Conservation (phyloP, 805 yeast genomes). For the Myxozyma kluyveri region DNA sequence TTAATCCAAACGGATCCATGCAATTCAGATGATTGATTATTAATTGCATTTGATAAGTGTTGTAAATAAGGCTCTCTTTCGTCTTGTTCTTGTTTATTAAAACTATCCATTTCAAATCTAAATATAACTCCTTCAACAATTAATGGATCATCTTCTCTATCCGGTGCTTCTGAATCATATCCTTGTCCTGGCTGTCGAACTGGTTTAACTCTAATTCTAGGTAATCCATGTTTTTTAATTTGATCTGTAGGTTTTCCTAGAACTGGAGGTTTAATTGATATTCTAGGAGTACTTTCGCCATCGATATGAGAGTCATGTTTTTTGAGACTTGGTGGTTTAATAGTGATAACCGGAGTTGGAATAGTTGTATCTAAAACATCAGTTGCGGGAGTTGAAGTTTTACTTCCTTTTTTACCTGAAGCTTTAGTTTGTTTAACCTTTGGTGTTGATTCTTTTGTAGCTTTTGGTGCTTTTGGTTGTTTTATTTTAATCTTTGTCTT, state of each 20-base stretch:
- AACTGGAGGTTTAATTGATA: slow-evolving; percentile 26
- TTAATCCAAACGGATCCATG: slow-evolving; percentile 67
- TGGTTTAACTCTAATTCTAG: slow-evolving; percentile 55
- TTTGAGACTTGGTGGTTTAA: neutral
- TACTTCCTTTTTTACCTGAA: neutral
- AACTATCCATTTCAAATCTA: slow-evolving; percentile 41
- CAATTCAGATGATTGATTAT: slow-evolving; percentile 51
- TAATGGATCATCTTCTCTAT: slow-evolving; percentile 89
- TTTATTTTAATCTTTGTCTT: slow-evolving; percentile 18
- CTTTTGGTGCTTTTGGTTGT: slow-evolving; percentile 18
- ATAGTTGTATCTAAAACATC: neutral
- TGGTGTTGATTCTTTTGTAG: neutral
- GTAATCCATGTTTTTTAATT: slow-evolving; percentile 31
- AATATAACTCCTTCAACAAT: slow-evolving; percentile 82
- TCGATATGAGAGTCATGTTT: neutral
- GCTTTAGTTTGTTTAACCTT: neutral
- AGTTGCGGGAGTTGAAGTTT: neutral
- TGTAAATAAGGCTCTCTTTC: slow-evolving; percentile 21
- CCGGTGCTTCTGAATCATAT: slow-evolving; percentile 95
- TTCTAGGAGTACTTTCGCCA: slow-evolving; percentile 15
- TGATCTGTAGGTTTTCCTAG: slow-evolving; percentile 12
- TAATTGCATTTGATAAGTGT: slow-evolving; percentile 14
- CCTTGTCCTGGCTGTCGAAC: slow-evolving; percentile 87
- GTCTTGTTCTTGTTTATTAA: slow-evolving; percentile 21
- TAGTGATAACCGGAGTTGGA: neutral